Evolutionary conservation across 768 basidiomycete genomes (phyloP).

Genomic region (Heimioporus sp.): DNA sequence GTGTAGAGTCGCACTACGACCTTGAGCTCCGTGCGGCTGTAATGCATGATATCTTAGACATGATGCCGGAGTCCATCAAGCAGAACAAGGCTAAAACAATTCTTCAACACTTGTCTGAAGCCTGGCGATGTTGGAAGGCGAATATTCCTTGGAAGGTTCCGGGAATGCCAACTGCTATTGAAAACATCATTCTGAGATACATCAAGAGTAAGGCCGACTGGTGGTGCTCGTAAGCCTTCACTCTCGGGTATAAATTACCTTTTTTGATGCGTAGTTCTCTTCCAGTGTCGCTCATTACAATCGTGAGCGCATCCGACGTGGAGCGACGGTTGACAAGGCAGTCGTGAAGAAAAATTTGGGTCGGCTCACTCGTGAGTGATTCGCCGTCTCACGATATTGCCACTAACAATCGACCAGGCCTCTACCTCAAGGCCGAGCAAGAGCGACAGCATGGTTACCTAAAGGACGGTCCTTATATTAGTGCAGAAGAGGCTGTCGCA

Average conservation of each 20-base stretch:
- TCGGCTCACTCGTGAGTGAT: conserved; percentile 80
- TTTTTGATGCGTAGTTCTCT: neutral
- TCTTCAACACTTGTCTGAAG: conserved; percentile 95
- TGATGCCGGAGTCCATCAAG: conserved; percentile 99
- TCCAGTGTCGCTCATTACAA: conserved; percentile 92
- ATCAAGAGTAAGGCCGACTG: conserved; percentile 99
- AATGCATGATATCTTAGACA: conserved; percentile 99
- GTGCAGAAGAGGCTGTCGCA: conserved; percentile 97
- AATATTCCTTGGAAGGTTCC: conserved; percentile 99
- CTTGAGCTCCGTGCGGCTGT: conserved; percentile 96
- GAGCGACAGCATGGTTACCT: conserved; percentile 98
- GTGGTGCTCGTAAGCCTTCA: conserved; percentile 81
- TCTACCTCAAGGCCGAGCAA: conserved; percentile 98
- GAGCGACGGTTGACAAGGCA: conserved; percentile 96
- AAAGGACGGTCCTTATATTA: conserved; percentile 99
- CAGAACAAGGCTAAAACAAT: conserved; percentile 99
- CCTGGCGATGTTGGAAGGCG: conserved; percentile 97
- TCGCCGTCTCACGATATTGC: neutral
- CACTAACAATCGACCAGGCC: conserved; percentile 39
- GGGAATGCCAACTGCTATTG: conserved; percentile 98
- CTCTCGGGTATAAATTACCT: neutral
- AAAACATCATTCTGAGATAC: conserved; percentile 98
- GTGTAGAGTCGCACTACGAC: conserved; percentile 98
- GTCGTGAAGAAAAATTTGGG: conserved; percentile 99
- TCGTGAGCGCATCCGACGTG: conserved; percentile 94